phyloP scores from a whole-genome alignment of 306 rosid species.

The Sechiopsis laciniata region DNA sequence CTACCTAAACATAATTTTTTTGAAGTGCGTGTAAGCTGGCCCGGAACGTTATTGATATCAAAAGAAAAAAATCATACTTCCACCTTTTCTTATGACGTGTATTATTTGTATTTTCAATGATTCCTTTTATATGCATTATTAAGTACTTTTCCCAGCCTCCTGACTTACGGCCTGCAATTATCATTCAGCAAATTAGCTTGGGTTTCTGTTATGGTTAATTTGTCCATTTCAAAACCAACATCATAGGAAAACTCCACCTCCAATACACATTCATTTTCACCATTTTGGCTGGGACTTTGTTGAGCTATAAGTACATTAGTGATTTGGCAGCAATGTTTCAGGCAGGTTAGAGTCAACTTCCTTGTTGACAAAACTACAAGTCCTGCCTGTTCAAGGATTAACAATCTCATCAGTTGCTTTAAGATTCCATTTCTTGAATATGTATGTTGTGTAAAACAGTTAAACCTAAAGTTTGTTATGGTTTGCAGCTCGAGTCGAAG shows the following conservation, averaged over 20 bases:
- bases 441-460: background rate
- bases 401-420: background rate
- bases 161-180: background rate
- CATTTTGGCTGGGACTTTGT: background rate
- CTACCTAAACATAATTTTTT: too few relatives aligned
- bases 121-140: too few relatives aligned
- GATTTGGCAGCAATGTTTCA: too few relatives aligned
- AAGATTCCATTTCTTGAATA: background rate
- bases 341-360: conserved; percentile 7
- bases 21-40: too few relatives aligned
- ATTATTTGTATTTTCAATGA: background rate
- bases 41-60: too few relatives aligned
- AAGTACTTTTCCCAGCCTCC: background rate
- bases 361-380: background rate
- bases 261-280: background rate
- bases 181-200: background rate
- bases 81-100: background rate
- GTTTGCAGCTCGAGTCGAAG: conserved; percentile 59
- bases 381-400: background rate
- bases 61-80: too few relatives aligned
- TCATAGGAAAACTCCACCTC: too few relatives aligned
- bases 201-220: background rate
- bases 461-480: background rate
- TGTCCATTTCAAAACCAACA: background rate
- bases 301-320: too few relatives aligned